Base-by-base conservation (phyloP, 441 rosid species). In the Croton setiger region DNA sequence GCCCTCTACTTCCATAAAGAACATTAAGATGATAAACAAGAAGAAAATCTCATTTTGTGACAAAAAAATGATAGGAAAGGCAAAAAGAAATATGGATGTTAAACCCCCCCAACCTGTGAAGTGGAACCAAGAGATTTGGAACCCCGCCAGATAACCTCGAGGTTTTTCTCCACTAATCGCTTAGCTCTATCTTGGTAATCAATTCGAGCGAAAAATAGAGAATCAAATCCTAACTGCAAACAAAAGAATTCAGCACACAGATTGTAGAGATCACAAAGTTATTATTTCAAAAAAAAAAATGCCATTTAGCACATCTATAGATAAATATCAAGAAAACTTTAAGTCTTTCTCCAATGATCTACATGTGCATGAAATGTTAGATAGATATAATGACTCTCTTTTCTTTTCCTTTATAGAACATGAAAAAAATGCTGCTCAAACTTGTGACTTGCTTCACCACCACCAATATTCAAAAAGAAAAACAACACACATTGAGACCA, bases 151-250 rank as follows among this genome's bases (percentile, higher is more conserved):
- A 94, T 81, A 83, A 89, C 93, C 85, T 94, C 98, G 47, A 94
- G 98, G 61, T 82, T 88, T 83, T 89, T 94, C 66, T 94, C 96
- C 54, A 66, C 80, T 66, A 78, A 81, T 63, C 96, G 87, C 83
- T 90, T 94, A 61, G 72, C 88, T 84, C 93, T 82, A 55, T 94
- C 98, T 85, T 94, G 98, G 88, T 91, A 91, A 78, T 94, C 98
- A 63, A 94, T 91, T 60, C 98, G 89, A 45, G 95, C 98, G 72
- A 85, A 91, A 86, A 85, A 91, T 51, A 94, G 81, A 0, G 97
- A 89, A 75, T 94, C 97, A 64, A 94, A 91, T 35, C 98, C 98
- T 79, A 86, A 81, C 97, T 94, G 84, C 76, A 73, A 62, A 67
- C 68, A 61, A 62, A 74, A 51, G 43, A 60, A 15, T 27, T 44